Base-by-base conservation (phyloP, 495 filamentous ascomycete species). In the Xylaria acuta region DNA sequence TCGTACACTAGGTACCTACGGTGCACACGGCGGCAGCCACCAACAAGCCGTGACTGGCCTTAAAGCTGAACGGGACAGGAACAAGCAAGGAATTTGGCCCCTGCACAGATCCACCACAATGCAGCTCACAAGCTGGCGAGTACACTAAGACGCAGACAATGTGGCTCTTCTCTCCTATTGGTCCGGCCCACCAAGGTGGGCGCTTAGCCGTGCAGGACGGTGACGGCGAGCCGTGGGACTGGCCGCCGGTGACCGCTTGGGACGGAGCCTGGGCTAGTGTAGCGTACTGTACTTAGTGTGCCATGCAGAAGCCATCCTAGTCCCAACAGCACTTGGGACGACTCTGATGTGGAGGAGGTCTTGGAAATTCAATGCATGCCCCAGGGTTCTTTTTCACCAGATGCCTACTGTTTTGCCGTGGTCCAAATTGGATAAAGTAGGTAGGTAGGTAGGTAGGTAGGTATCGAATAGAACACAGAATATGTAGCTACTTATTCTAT, bases 151-250 rank as follows among this genome's bases (percentile, higher is more conserved):
- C 25, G 43, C 45, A 64, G 40, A 41, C n/a, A 38, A 22, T 64
- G 59, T 30, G 43, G 43, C 56, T 71, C 43, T 64, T 54, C 59
- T 56, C n/a, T 41, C 6, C 41, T 34, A 71, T 71, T 71, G 69
- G 69, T 5, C 27, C 34, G 25, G 45, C 12, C 30, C 25, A 41
- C 36, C 34, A 34, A 32, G 45, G 47, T 64, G 32, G 59, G 69
- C 69, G 69, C 69, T 71, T 71, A 71, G 41, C 30, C 32, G 25
- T 64, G 60, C 45, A 32, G 68, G 40, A 45, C 58, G 43, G 41
- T 49, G 43, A 70, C 58, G 59, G 59, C 41, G 58, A 41, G 43
- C 32, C 27, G 59, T 70, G 68, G 59, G 68, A 41, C 67, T 43
- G 56, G 30, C 67, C 47, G 67, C 38, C 22, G 41, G 25, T 47